phyloP scores from a whole-genome alignment of 768 basidiomycete species.

The Asterophora parasitica region DNA sequence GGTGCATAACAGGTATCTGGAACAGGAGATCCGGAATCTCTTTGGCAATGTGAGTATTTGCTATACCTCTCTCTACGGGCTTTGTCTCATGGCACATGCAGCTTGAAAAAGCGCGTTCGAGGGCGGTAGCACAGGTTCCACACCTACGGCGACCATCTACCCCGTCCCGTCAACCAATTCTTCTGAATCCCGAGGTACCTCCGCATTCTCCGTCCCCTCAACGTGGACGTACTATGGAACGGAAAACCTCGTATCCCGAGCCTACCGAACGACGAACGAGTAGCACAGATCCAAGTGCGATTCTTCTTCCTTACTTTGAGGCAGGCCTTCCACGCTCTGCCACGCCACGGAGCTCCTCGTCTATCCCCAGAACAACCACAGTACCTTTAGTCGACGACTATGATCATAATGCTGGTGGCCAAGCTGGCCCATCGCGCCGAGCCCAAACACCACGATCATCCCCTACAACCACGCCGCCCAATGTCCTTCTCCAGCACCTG shows the following conservation, averaged over 20 bases:
- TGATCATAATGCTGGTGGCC: neutral
- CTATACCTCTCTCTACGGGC: neutral
- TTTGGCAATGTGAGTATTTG: conserved; percentile 21
- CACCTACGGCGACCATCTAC: neutral
- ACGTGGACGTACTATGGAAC: neutral
- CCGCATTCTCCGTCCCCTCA: neutral
- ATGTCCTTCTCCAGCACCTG: conserved; percentile 14
- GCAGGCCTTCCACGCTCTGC: neutral
- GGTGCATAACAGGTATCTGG: conserved; percentile 32
- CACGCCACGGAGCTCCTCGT: neutral
- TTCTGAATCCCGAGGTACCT: neutral
- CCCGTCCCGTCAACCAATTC: neutral
- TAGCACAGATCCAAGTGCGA: no score
- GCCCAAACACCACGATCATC: neutral
- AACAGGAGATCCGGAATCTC: conserved; percentile 31
- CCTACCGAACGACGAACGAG: neutral
- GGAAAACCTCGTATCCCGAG: neutral
- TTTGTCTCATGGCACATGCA: neutral
- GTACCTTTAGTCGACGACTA: neutral
- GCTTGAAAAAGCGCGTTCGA: conserved; percentile 9
- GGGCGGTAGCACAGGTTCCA: neutral
- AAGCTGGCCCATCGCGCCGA: neutral
- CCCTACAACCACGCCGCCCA: neutral
- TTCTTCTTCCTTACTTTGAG: no score
- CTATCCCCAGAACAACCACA: neutral